Evolutionary conservation across 2,329 filamentous ascomycete species (phyloP).

Genomic region (Dryadomyces sulphureus): DNA sequence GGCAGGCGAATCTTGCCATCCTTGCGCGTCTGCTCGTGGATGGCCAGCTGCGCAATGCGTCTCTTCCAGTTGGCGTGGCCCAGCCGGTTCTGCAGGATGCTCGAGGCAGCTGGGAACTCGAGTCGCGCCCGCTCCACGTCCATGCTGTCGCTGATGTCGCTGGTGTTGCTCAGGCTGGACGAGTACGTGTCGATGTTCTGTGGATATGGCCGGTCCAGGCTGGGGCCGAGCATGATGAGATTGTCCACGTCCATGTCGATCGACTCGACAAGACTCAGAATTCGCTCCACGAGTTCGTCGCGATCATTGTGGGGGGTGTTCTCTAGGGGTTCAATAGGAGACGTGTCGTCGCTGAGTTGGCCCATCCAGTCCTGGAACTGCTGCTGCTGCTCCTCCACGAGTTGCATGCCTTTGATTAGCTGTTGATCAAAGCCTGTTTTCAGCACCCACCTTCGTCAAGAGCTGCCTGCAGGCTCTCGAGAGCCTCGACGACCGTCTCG

Average conservation of each 20-base stretch:
- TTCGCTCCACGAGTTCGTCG: background rate
- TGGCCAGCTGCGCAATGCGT: constrained; percentile 6
- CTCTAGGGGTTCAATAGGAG: background rate
- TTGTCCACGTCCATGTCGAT: constrained; percentile 4
- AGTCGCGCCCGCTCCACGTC: constrained; percentile 8
- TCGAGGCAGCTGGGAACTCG: constrained; percentile 7
- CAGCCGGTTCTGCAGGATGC: constrained; percentile 7
- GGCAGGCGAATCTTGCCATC: constrained; percentile 3
- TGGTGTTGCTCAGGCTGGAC: constrained; percentile 7
- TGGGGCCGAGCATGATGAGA: constrained; percentile 8
- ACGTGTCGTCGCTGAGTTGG: background rate
- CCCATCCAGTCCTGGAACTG: constrained; percentile 1
- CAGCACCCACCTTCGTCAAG: constrained; percentile 8
- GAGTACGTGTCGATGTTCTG: constrained; percentile 7
- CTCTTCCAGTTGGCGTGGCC: constrained; percentile 9
- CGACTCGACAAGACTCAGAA: background rate
- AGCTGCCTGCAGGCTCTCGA: constrained; percentile 5
- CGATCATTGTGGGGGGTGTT: background rate
- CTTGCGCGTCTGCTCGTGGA: constrained; percentile 4
- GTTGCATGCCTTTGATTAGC: constrained; percentile 4
- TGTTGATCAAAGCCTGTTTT: too few species aligned
- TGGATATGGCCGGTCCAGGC: constrained; percentile 8
- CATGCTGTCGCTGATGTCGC: constrained; percentile 5
- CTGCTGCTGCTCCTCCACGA: constrained; percentile 5
- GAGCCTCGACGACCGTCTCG: constrained; percentile 3